Base-by-base conservation (phyloP, 1,139 yeast genomes). In the Arxiozyma slooffiae region DNA sequence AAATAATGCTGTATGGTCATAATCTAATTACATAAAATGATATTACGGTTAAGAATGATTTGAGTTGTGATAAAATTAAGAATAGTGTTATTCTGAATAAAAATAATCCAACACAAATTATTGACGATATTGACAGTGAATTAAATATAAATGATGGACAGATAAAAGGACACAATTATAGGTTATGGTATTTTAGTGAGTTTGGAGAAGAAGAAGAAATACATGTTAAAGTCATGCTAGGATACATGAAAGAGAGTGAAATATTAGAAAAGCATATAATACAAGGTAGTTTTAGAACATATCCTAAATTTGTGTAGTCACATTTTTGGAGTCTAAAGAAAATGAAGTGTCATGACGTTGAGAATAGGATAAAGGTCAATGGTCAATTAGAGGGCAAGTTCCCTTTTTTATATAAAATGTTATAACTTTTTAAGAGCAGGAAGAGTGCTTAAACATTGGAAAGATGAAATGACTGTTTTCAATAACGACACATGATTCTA, bases 221-320 rank as follows among this genome's bases (percentile, higher is more conserved):
- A 51, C 48, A 43, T 49, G 51, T 65, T 72, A 50, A 41, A 84
- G 87, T 92, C 8, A 92, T 92, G 98, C 73, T 89, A 26, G 71
- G 78, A 45, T 97, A 92, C 66, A 75, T 90, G 34, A 61, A 69
- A n/a, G 76, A 75, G 38, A 82, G 88, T 55, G 66, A 70, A 47
- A 54, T 52, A 1, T 59, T 76, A n/a, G 73, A 77, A 52, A 52
- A 57, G 4, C 53, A 57, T 5, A 62, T 75, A 40, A 65, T 62
- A 41, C 48, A 51, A 20, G 49, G 14, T 47, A 46, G 24, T 1
- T 2, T 38, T 34, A 45, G 34, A 21, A 50, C 60, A 11, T 53
- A 49, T 43, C 64, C 67, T 4, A 64, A 60, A 48, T 53, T 59
- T 30, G 57, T 64, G 9, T 62, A 68, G 0, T 55, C 60, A 16